Conservation (phyloP, 106 monocot genomes). For the Triglochin maritima region DNA sequence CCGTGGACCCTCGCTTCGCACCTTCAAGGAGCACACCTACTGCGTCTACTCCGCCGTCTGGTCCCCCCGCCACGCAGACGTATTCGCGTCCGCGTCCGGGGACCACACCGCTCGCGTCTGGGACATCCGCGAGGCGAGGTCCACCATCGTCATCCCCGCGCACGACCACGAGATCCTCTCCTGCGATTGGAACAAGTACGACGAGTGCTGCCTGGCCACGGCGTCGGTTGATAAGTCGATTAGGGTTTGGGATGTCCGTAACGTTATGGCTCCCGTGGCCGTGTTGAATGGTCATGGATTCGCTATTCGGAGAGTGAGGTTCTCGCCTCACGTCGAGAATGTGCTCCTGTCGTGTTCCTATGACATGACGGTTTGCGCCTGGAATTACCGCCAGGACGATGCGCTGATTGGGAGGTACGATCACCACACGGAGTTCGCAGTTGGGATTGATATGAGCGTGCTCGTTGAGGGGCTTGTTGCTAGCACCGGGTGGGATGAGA, state of each 20-base stretch:
- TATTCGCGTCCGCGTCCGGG: slow-evolving; percentile 90
- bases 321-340: slow-evolving; percentile 74
- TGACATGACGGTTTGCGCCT: slow-evolving; percentile 79
- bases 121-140: slow-evolving; percentile 74
- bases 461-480: slow-evolving; percentile 93
- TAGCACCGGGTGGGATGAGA: slow-evolving; percentile 85
- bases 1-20: slow-evolving; percentile 45
- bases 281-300: slow-evolving; percentile 76
- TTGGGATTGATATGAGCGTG: slow-evolving; percentile 84
- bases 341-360: slow-evolving; percentile 73
- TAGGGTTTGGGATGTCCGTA: slow-evolving; percentile 79
- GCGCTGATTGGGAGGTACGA: slow-evolving; percentile 46
- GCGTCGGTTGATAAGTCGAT: slow-evolving; percentile 78
- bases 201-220: slow-evolving; percentile 68
- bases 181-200: slow-evolving; percentile 96
- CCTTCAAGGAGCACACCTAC: slow-evolving; percentile 87
- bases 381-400: slow-evolving; percentile 78
- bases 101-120: slow-evolving; percentile 77
- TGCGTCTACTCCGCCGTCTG: slow-evolving; percentile 80
- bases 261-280: slow-evolving; percentile 39
- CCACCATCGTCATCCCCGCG: slow-evolving; percentile 64
- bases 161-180: slow-evolving; percentile 87
- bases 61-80: slow-evolving; percentile 79
- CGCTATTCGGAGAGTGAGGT: slow-evolving; percentile 62
- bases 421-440: slow-evolving; percentile 85